These are phyloP conservation scores for Pseudogymnoascus pannorum DNA, from an alignment of 2,329 filamentous ascomycete genomes.

Conservation along the genomic window DNA sequence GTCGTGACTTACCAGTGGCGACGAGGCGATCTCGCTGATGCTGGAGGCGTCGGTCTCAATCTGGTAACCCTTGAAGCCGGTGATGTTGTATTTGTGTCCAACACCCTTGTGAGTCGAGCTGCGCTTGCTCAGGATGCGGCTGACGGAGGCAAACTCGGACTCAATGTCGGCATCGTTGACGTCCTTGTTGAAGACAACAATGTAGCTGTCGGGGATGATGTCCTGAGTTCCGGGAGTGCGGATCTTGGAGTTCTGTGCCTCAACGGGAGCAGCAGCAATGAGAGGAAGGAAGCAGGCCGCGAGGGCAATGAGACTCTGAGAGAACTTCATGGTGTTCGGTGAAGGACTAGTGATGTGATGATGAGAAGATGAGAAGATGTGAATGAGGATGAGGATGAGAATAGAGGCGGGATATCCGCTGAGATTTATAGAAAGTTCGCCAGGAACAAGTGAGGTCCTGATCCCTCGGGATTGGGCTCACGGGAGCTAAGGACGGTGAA, in stretches of 20 bases:
- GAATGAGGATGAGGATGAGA: background rate
- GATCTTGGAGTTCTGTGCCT: slow-evolving; percentile 22
- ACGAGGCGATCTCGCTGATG: slow-evolving; percentile 24
- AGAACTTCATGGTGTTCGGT: slow-evolving; percentile 7
- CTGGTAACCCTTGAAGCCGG: slow-evolving; percentile 23
- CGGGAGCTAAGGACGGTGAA: background rate
- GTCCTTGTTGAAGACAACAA: slow-evolving; percentile 56
- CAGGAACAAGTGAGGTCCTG: background rate
- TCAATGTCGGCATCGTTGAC: slow-evolving; percentile 42
- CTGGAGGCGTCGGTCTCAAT: slow-evolving; percentile 21
- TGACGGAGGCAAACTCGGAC: slow-evolving; percentile 43
- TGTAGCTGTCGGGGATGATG: slow-evolving; percentile 50
- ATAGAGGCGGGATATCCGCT: background rate
- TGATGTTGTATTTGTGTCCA: slow-evolving; percentile 23
- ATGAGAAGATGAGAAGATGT: background rate
- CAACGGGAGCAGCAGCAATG: slow-evolving; percentile 21
- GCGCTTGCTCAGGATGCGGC: slow-evolving; percentile 45
- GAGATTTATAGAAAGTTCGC: background rate
- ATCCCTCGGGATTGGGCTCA: background rate
- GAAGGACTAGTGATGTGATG: background rate
- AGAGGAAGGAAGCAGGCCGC: slow-evolving; percentile 23
- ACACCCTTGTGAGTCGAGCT: slow-evolving; percentile 37
- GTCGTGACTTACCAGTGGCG: slow-evolving; percentile 21
- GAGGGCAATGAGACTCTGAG: slow-evolving; percentile 16
- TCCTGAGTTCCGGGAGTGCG: slow-evolving; percentile 42